Conservation (phyloP, 495 filamentous ascomycete genomes). For the Eremomyces bilateralis region DNA sequence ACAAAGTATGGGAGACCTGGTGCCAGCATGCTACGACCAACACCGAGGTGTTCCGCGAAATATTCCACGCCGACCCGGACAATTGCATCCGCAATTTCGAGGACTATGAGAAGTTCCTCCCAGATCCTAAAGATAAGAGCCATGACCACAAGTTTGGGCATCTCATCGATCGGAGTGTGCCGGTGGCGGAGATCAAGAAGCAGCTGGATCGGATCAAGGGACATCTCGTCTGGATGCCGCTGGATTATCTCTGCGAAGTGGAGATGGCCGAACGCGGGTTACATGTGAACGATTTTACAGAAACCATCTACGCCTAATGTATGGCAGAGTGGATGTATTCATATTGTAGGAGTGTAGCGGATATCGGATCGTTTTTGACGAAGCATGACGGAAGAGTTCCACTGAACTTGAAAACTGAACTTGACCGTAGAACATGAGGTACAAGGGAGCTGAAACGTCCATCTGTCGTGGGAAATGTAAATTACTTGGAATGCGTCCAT, state of each 20-base stretch:
- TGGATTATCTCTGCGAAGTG: slow-evolving; percentile 66
- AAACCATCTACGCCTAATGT: slow-evolving; percentile 36
- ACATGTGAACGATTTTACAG: slow-evolving; percentile 49
- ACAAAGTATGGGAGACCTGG: slow-evolving; percentile 74
- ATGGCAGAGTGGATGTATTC: too few species aligned
- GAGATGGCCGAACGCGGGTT: slow-evolving; percentile 80
- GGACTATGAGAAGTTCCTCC: slow-evolving; percentile 46
- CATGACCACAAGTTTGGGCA: slow-evolving; percentile 61
- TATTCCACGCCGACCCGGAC: slow-evolving; percentile 90
- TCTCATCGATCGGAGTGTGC: slow-evolving; percentile 55
- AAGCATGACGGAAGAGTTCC: too few species aligned
- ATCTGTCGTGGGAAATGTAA: too few species aligned
- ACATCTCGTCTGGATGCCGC: slow-evolving; percentile 87
- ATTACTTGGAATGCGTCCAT: too few species aligned
- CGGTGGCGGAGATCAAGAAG: slow-evolving; percentile 41
- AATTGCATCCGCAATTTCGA: slow-evolving; percentile 53
- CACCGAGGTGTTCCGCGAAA: slow-evolving; percentile 59
- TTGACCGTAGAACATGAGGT: too few species aligned
- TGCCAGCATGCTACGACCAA: slow-evolving; percentile 53
- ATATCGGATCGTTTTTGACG: too few species aligned
- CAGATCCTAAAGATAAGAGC: slow-evolving; percentile 28
- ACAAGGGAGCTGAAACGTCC: too few species aligned
- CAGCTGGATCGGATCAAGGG: slow-evolving; percentile 66
- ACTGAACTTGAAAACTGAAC: too few species aligned
- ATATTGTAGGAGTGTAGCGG: too few species aligned